Base-by-base conservation (phyloP, 1,139 yeast genomes). In the Pichia sp. region DNA sequence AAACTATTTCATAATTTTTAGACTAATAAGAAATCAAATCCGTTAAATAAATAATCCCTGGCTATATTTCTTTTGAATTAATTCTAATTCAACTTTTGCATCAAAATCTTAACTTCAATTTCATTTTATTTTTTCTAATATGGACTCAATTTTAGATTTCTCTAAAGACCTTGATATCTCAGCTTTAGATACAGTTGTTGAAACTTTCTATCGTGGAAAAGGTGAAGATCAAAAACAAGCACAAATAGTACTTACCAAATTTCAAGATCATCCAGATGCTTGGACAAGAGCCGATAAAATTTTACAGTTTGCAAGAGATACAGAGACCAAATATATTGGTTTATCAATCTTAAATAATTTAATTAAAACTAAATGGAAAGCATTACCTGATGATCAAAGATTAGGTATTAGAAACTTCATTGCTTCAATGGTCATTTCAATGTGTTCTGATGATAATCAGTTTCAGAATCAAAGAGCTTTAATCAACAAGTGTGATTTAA, bases 241-340 rank as follows among this genome's bases (percentile, higher is more conserved):
- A 11, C 97, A 87, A 65, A 72, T 73, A 40, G 73, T 89, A 6
- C 74, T 92, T 60, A 89, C 92, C 40, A 82, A 82, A 66, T 90
- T 92, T 63, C 97, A 94, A 66, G 96, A 89, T 52, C 84, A 89
- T 64, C 94, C 94, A 2, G 96, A 92, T 56, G 84, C 97, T 30
- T 92, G 99, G 99, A 87, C 86, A 55, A 78, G 85, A 49, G 94
- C 96, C 29, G 97, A 92, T 60, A 81, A 84, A 62, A 90, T 92
- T 50, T 73, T 92, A 55, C 92, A 92, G 55, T 75, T 71, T 54
- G 82, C 95, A 7, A 69, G 69, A 46, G 86, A 87, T 62, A 73
- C 96, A 34, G 96, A 92, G 64, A 76, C 96, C 33, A 92, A 90
- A 68, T 94, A 83, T 64, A 86, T 92, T 61, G 98, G 97, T 12